These are phyloP conservation scores for Sporothrix pseudoabietina DNA, from an alignment of 2,329 filamentous ascomycete species.

Conservation along the genomic window DNA sequence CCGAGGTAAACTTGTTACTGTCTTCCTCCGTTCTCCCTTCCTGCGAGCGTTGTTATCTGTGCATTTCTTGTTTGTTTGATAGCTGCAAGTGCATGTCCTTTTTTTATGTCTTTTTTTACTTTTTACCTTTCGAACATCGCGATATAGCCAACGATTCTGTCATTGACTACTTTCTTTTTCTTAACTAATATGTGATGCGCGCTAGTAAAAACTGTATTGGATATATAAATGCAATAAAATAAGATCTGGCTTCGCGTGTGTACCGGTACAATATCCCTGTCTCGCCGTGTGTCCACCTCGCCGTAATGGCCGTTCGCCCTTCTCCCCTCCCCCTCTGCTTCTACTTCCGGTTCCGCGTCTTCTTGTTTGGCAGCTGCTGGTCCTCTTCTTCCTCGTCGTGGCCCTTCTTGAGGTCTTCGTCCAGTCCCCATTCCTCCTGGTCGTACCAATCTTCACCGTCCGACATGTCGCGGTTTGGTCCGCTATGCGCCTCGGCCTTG, in stretches of 20 bases:
- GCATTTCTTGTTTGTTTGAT: not conserved
- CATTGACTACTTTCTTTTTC: too few relatives aligned
- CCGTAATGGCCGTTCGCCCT: not conserved
- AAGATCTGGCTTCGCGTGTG: not conserved
- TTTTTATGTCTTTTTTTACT: not conserved
- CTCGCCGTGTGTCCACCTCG: not conserved
- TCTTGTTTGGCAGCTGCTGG: conserved; percentile 59
- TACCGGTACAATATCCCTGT: conserved; percentile 3
- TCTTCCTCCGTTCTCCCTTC: not conserved
- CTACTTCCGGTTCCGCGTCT: conserved; percentile 59
- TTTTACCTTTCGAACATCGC: too few relatives aligned
- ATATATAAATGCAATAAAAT: conserved; percentile 19
- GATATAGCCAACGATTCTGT: too few relatives aligned
- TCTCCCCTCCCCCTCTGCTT: not conserved
- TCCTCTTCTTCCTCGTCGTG: conserved; percentile 83
- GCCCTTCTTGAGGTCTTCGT: conserved; percentile 76
- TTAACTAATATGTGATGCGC: too few relatives aligned
- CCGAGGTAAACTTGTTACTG: too few relatives aligned
- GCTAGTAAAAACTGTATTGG: conserved; percentile 18
- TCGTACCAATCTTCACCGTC: conserved; percentile 92
- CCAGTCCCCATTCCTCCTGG: conserved; percentile 74
- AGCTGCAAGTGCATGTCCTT: not conserved
- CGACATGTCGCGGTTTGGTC: conserved; percentile 71
- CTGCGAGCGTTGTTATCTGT: not conserved
- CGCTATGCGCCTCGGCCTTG: conserved; percentile 74